Base-by-base conservation (phyloP, 169 alveolate genomes). In the Eimeria maxima region DNA sequence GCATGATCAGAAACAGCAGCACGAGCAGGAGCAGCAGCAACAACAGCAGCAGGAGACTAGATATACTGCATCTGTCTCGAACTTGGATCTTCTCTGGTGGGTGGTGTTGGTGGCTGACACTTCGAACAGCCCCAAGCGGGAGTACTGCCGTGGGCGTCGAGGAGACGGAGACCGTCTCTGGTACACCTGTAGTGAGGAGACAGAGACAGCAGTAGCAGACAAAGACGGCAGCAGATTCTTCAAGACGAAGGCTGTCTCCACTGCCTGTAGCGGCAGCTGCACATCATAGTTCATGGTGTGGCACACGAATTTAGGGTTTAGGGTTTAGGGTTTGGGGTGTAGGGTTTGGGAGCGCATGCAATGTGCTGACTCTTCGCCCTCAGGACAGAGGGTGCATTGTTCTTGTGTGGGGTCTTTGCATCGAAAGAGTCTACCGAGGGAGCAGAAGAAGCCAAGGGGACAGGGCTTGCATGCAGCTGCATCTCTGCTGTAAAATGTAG, bases 401-500 rank as follows among this genome's bases (percentile, higher is more conserved):
- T 18, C 44, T 16, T 45, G 50, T 10, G 50, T 13, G 38, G 27
- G 8, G 27, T 13, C 14, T 6, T 14, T 27, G 50, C 90, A 81
- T 42, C 55, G 90, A 10, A 81, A 24, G 27, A 81, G 90, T 27
- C 73, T 81, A 4, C 90, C 90, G 29, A n/a, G 8, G 14, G 69
- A 45, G 42, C 90, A 81, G 74, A n/a, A 5, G n/a, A 81, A 81
- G 38, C 90, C 90, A 24, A 20, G 69, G 50, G 90, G 90, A 53
- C 90, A 81, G 44, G 29, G 73, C n/a, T 50, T 18, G 24, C 90
- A 81, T 7, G 71, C 29, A 3, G 74, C 90, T 14, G 90, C 13
- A 73, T 81, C 90, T 81, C 90, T 81, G 90, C 73, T 50, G 90
- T 47, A 81, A 11, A n/a, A 81, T 22, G 71, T 22, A 74, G 20